Conservation (phyloP, 139 green algal species). For the Chlamydomonas sp. region DNA sequence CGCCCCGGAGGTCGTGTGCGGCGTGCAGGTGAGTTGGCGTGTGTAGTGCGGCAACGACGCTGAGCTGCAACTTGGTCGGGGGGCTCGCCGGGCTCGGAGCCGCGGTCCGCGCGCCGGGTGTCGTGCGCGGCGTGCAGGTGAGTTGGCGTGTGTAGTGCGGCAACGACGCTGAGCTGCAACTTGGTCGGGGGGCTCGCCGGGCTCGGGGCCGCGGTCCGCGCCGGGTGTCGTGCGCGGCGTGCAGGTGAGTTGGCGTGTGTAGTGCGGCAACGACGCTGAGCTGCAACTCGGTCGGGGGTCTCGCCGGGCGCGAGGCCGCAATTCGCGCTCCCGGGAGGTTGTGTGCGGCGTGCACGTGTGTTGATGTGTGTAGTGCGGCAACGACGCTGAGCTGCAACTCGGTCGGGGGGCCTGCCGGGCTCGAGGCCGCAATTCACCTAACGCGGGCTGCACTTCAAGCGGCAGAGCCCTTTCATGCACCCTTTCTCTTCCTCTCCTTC, state of each 20-base stretch:
- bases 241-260: conserved; percentile 31
- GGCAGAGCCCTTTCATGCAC: conserved; percentile 43
- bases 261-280: conserved; percentile 69
- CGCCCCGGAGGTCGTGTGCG: conserved; percentile 57
- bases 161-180: not conserved
- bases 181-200: too few species aligned
- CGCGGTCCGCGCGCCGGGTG: conserved; percentile 27
- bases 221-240: conserved; percentile 58
- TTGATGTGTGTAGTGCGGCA: too few species aligned
- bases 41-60: too few species aligned
- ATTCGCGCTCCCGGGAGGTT: conserved; percentile 45
- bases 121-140: conserved; percentile 62
- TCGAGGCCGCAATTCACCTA: conserved; percentile 25
- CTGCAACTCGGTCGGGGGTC: conserved; percentile 87
- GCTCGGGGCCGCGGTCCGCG: conserved; percentile 15
- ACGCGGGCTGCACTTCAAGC: conserved; percentile 21
- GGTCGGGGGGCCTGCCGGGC: too few species aligned
- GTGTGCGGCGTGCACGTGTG: conserved; percentile 66
- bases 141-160: too few species aligned
- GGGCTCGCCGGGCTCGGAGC: conserved; percentile 40
- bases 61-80: conserved; percentile 4
- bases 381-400: not conserved
- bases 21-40: too few species aligned
- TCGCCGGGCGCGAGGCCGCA: too few species aligned
- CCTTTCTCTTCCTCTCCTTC: too few species aligned